Conservation (phyloP, 2,329 filamentous ascomycete genomes). For the Penicillium brasilianum region DNA sequence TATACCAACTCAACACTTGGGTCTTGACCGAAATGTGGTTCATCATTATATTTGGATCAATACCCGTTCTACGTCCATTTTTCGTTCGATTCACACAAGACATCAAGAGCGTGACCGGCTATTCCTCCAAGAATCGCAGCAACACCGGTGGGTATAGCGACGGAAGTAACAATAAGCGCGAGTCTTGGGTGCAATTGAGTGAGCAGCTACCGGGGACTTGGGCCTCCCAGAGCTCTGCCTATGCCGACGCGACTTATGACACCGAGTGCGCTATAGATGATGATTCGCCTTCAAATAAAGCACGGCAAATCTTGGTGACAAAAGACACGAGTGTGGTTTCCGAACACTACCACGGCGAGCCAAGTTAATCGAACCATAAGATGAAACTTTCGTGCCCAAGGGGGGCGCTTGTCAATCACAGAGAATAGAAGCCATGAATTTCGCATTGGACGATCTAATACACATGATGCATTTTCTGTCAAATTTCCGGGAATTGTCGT, state of each 20-base stretch:
- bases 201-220: not conserved
- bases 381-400: not conserved
- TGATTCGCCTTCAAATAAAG: not conserved
- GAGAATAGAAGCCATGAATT: not conserved
- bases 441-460: too few species aligned
- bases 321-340: constrained; percentile 4
- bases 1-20: constrained; percentile 27
- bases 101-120: constrained; percentile 19
- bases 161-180: constrained; percentile 4
- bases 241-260: not conserved
- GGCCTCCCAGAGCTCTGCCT: constrained; percentile 6
- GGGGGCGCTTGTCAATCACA: not conserved
- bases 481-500: not conserved
- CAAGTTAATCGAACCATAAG: not conserved
- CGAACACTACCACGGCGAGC: not conserved
- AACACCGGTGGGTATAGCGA: constrained; percentile 9
- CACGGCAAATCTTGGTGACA: not conserved
- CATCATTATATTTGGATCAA: constrained; percentile 28
- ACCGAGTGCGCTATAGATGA: not conserved
- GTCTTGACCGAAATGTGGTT: constrained; percentile 32
- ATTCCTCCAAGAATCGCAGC: constrained; percentile 9
- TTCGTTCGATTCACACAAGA: constrained; percentile 26
- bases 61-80: constrained; percentile 24
- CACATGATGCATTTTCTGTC: not conserved
- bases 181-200: constrained; percentile 16